These are phyloP conservation scores for Blumeria hordei DNA, from an alignment of 2,329 filamentous ascomycete genomes.

Conservation along the genomic window DNA sequence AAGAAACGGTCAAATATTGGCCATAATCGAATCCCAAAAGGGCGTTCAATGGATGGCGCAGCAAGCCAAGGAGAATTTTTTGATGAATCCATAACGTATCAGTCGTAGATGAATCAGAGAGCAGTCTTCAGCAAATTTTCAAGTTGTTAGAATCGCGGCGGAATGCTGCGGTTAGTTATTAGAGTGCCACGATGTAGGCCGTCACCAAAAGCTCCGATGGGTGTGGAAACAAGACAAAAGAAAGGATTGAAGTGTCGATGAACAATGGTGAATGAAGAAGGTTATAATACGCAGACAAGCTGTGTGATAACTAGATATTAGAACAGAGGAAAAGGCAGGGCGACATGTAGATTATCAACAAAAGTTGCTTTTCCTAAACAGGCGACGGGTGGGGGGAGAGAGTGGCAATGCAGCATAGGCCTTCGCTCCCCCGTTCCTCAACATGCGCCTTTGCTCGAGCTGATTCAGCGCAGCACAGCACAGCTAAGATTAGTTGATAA, in stretches of 20 bases:
- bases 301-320: not conserved
- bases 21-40: constrained; percentile 4
- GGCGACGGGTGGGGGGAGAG: not conserved
- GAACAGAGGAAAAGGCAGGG: no score
- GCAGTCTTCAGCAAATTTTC: not conserved
- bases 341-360: not conserved
- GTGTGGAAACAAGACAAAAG: not conserved
- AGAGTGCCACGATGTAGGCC: not conserved
- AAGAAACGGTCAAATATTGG: constrained; percentile 7
- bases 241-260: not conserved
- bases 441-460: not conserved
- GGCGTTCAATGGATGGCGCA: not conserved
- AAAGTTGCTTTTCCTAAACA: not conserved
- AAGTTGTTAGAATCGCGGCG: not conserved
- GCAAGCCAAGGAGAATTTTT: not conserved
- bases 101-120: not conserved
- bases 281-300: not conserved
- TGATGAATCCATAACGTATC: no score
- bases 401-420: not conserved
- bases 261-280: not conserved
- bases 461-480: not conserved
- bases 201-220: not conserved
- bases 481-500: no score
- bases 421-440: no score
- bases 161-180: not conserved